Base-by-base conservation (phyloP, 768 basidiomycete genomes). In the Cyathus striatus region DNA sequence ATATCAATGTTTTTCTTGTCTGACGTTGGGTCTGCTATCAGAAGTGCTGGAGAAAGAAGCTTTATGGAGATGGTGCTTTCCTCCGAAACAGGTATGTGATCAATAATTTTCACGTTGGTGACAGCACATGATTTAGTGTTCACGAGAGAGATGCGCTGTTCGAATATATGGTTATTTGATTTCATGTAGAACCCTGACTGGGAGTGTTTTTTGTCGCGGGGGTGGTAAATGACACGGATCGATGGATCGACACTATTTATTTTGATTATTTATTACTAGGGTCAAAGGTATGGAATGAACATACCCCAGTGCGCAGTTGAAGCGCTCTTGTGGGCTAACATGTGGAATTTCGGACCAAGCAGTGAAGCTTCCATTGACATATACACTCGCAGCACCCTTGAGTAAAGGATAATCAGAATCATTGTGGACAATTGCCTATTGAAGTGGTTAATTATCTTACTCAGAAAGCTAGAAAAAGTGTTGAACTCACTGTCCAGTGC, bases 321-420 rank as follows among this genome's bases (percentile, higher is more conserved):
- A 69, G 40, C 60, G n/a, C n/a, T n/a, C n/a, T n/a, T n/a, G n/a
- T n/a, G n/a, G n/a, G n/a, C n/a, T n/a, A n/a, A n/a, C n/a, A n/a
- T 55, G 45, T 3, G 59, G 57, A n/a, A 77, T 55, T 10, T 53
- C 22, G 0, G 70, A 66, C 46, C 56, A 63, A 10, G 74, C 57
- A 3, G 76, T 67, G 47, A 73, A 78, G 45, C 66, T 68, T 20
- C 72, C 72, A 53, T 79, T 73, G 30, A 78, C 61, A 50, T 75
- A 78, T 0, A 78, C 63, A 44, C 65, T 72, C 0, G 70, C 68
- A 0, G 55, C 44, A 0, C 78, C 78, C 0, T 58, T 48, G 13
- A 78, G 59, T 5, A 78, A 53, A 2, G 69, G 64, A 42, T 73
- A 74, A 13, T 73, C 67, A 6, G 73, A 74, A 12, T 66, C 64